Conservation (phyloP, 164 flowering plant genomes). For the Berberis vulgaris region DNA sequence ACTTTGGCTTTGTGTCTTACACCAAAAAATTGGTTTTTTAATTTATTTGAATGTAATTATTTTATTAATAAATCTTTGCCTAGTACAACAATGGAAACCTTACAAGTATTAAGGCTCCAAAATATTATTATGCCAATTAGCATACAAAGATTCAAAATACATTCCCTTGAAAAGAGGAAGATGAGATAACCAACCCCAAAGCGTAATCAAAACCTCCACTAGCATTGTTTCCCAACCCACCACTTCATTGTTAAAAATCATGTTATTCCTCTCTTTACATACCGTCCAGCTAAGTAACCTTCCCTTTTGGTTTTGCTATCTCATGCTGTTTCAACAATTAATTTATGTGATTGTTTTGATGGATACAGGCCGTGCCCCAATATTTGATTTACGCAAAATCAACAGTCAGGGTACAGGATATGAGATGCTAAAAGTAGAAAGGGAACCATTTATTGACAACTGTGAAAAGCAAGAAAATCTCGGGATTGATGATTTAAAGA, state of each 20-base stretch:
- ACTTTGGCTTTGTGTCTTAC: background rate
- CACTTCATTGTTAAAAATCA: too few species aligned
- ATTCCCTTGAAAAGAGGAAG: too few species aligned
- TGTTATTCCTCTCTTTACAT: too few species aligned
- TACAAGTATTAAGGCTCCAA: too few species aligned
- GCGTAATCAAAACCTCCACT: too few species aligned
- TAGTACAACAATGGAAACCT: background rate
- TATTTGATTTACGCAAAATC: constrained; percentile 55
- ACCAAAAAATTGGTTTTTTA: background rate
- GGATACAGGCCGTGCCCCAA: constrained; percentile 54
- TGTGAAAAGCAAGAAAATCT: constrained; percentile 17
- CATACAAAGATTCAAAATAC: too few species aligned
- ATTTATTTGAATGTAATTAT: background rate
- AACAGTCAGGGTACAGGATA: constrained; percentile 22
- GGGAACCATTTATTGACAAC: constrained; percentile 16
- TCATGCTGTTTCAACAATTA: too few species aligned
- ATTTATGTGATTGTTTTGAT: constrained; percentile 4
- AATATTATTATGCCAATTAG: too few species aligned
- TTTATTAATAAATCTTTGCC: constrained; percentile 1
- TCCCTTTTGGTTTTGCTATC: background rate
- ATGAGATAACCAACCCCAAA: too few species aligned
- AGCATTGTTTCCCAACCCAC: too few species aligned
- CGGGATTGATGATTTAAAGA: constrained; percentile 21
- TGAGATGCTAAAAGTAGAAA: constrained; percentile 7
- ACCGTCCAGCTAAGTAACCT: too few species aligned